Base-by-base conservation (phyloP, 2,329 filamentous ascomycete species). In the Aspergillus novoparasiticus region DNA sequence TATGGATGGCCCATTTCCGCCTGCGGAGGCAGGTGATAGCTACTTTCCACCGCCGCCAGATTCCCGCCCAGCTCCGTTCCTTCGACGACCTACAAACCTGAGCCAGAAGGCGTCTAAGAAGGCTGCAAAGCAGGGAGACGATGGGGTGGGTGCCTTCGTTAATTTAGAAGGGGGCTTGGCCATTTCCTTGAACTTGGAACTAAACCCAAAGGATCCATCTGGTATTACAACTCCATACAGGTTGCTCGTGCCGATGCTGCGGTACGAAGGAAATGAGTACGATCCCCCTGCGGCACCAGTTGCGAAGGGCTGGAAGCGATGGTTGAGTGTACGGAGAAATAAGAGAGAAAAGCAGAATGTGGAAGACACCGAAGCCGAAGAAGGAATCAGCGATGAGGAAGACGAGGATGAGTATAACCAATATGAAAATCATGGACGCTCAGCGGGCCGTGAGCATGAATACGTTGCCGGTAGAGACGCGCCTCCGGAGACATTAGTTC, bases 181-280 rank as follows among this genome's bases (percentile, higher is more conserved):
- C 68, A 89, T 99, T 41, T 91, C 88, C 57, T 79, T 99, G 50
- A 97, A 97, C 71, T 88, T 97, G 66, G 95, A 99, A 79, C 88
- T 97, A 65, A 93, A 90, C 71, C 86, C 91, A 51, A 88, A 87
- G 66, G 93, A 99, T 71, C 94, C 95, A 0, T 86, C 91, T 0
- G 96, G 95, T 16, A 93, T 92, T 67, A 99, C 95, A 0, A 87
- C 88, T 57, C 92, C 93, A 10, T 99, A 99, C 76, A 85, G 93
- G 45, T 80, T 99, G 6, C 84, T 98, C 1, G 89, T 99, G 6
- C 95, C 96, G 12, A 87, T 88, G 59, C 81, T 99, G 58, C 79
- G 79, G 70, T 88, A 81, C 64, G 78, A 82, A n/a, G 81, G 79
- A 8, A 70, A 67, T n/a, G 74, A 74, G 39, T 74, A 75, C 56